Base-by-base conservation (phyloP, 768 basidiomycete genomes). In the Lepiota venenata region DNA sequence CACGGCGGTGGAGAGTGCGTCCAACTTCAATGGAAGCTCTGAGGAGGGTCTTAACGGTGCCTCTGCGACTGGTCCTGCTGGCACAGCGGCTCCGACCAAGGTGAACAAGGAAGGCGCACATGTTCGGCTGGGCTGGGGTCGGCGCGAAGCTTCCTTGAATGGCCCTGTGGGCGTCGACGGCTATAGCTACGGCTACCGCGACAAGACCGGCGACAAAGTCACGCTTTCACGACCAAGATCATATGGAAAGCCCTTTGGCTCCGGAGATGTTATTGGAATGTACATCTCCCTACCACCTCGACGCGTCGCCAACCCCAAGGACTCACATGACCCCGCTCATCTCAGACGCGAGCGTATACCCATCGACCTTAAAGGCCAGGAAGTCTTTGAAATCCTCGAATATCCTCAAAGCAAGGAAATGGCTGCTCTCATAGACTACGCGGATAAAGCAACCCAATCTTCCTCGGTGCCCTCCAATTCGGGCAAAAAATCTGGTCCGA, bases 351-450 rank as follows among this genome's bases (percentile, higher is more conserved):
- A 93, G 64, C 90, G 97, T 52, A 90, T 96, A 56, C 84, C 95
- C 3, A 95, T 99, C 65, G 89, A 91, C 56, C 91, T 93, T 71
- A 97, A 96, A 70, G 91, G 91, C n/a, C 94, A 96, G 69, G 89
- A 93, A 58, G 94, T 95, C 67, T 98, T 98, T 68, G 97, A 99
- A 73, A 85, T 85, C 56, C 75, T 91, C 57, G 96, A 98, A 67
- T 98, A 97, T 66, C 71, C 84, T 9, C 83, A 85, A 55, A 83
- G 80, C 25, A 97, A 95, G 67, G 97, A 99, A 72, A 98, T 98
- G 97, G 75, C 80, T 11, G 75, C 85, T 36, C 82, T 98, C 57
- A 84, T 95, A 79, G 92, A 94, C 59, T 84, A 81, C 64, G 79
- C 82, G 42, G 79, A 74, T 14, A 88, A 87, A 67, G 69, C 78